Conservation (phyloP, 2,329 filamentous ascomycete species). For the Ceratocystiopsis minuta region DNA sequence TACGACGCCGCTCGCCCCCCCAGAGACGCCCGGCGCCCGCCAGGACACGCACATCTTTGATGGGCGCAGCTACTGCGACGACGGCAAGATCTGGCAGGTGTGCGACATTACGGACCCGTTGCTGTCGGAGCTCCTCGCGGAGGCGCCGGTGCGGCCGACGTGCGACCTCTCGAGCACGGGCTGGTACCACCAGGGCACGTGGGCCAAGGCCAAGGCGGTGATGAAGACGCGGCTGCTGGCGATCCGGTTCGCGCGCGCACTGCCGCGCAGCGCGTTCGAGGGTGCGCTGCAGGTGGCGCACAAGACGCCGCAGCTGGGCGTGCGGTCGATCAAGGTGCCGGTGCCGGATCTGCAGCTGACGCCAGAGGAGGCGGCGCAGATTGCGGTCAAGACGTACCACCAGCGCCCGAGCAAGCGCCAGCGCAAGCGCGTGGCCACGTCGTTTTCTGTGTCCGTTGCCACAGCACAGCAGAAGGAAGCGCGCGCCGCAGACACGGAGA, state of each 20-base stretch:
- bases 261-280: conserved; percentile 29
- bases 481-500: neutral
- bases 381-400: conserved; percentile 7
- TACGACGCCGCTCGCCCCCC: neutral
- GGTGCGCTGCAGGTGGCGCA: conserved; percentile 21
- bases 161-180: conserved; percentile 51
- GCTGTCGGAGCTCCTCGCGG: conserved; percentile 46
- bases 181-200: conserved; percentile 69
- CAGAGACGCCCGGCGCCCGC: conserved; percentile 12
- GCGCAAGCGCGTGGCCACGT: conserved; percentile 5
- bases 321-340: conserved; percentile 18
- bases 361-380: conserved; percentile 14
- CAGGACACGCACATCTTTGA: conserved; percentile 61
- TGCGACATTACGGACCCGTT: conserved; percentile 79
- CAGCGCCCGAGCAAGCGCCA: conserved; percentile 5
- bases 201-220: conserved; percentile 68
- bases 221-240: conserved; percentile 74
- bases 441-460: conserved; percentile 7
- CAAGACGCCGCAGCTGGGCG: conserved; percentile 15
- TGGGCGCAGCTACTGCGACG: conserved; percentile 52
- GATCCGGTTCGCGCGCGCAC: conserved; percentile 36
- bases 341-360: conserved; percentile 22
- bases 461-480: neutral
- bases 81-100: conserved; percentile 86
- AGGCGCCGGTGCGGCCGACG: conserved; percentile 35